phyloP scores from a whole-genome alignment of 495 filamentous ascomycete genomes.

The Amphirosellinia nigrospora region DNA sequence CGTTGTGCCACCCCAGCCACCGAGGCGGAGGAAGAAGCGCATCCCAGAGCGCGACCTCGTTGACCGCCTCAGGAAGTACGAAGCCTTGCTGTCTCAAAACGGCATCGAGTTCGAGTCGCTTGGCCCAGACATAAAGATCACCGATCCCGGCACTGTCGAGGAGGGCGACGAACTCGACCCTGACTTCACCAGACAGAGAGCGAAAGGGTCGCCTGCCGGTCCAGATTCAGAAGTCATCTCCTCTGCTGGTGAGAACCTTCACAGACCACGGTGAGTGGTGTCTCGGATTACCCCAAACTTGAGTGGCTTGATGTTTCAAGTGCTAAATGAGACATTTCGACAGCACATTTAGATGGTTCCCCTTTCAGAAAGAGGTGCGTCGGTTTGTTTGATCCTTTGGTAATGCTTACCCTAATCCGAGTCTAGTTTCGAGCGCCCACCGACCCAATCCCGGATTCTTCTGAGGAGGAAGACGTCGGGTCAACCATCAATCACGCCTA shows the following conservation, averaged over 20 bases:
- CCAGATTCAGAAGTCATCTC: constrained; percentile 37
- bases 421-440: constrained; percentile 48
- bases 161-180: constrained; percentile 57
- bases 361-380: constrained; percentile 51
- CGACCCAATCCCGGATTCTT: constrained; percentile 57
- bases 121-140: constrained; percentile 49
- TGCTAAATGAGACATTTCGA: constrained; percentile 11
- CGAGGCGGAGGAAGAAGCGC: constrained; percentile 65
- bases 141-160: constrained; percentile 47
- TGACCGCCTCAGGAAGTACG: constrained; percentile 61
- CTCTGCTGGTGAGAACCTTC: constrained; percentile 37
- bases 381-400: constrained; percentile 25
- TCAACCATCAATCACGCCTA: constrained; percentile 60
- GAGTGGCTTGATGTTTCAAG: constrained; percentile 17
- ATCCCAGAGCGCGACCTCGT: constrained; percentile 57
- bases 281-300: constrained; percentile 5
- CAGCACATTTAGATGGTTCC: constrained; percentile 50
- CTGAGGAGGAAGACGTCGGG: constrained; percentile 65
- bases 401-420: constrained; percentile 27
- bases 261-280: constrained; percentile 32
- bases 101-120: constrained; percentile 57
- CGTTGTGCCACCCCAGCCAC: constrained; percentile 63
- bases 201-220: constrained; percentile 36
- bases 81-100: constrained; percentile 57
- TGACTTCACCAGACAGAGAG: constrained; percentile 46